Conservation (phyloP, 345 rosid species). For the Citrus hindsii region DNA sequence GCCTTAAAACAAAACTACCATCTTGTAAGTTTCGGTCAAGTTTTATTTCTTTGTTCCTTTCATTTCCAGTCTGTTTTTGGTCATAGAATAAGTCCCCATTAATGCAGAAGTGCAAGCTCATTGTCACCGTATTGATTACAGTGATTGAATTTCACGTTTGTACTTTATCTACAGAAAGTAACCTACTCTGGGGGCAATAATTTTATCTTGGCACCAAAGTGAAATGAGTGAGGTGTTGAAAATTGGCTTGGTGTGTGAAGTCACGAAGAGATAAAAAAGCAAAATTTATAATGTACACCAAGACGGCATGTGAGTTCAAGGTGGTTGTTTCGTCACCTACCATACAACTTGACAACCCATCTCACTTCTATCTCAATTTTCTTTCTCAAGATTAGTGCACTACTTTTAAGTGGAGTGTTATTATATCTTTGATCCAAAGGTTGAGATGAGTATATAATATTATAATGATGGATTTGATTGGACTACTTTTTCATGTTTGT, state of each 20-base stretch:
- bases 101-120: conserved; percentile 6
- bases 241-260: conserved; percentile 27
- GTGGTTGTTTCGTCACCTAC: conserved; percentile 59
- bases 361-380: conserved; percentile 20
- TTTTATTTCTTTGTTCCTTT: not conserved
- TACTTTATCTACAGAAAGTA: not conserved
- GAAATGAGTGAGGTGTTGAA: conserved; percentile 42
- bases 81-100: conserved; percentile 5
- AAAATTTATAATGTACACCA: conserved; percentile 27
- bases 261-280: conserved; percentile 24
- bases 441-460: not conserved
- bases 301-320: conserved; percentile 47
- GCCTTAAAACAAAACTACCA: not conserved
- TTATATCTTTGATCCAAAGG: conserved; percentile 6
- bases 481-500: conserved; percentile 15
- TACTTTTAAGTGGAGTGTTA: not conserved
- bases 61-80: not conserved
- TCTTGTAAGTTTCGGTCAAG: not conserved
- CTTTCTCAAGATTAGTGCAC: conserved; percentile 4
- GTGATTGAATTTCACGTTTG: conserved; percentile 15
- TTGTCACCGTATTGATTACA: not conserved
- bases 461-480: conserved; percentile 1
- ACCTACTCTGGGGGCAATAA: conserved; percentile 9
- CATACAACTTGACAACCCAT: conserved; percentile 47
- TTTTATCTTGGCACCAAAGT: conserved; percentile 38